Base-by-base conservation (phyloP, 2,329 filamentous ascomycete genomes). In the Sporothrix schenckii region DNA sequence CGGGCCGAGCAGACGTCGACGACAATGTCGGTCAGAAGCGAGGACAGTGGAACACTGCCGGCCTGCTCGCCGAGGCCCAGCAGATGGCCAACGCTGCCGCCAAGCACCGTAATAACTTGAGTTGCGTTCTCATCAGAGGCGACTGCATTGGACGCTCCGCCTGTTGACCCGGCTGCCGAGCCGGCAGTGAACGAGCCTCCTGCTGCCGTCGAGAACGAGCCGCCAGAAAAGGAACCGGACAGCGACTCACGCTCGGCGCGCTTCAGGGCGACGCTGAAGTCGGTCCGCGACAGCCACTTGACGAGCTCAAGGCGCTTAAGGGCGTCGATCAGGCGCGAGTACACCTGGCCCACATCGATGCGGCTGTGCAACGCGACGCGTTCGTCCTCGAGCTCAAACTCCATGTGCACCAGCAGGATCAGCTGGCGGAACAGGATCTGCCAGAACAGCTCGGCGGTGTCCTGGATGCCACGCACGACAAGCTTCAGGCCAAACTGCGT, bases 351-450 rank as follows among this genome's bases (percentile, higher is more conserved):
- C 71, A 95, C 90, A 39, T 90, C 87, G 10, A 92, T 82, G 24
- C 84, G 81, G 52, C 84, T 80, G 74, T 87, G 85, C 47, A 89
- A 82, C 2, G 87, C 87, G 19, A 91, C 87, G 53, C 92, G 89
- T 54, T 90, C 88, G 74, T 89, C 87, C 71, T 94, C 91, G 68
- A 92, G 87, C 77, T 95, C 92, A 52, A 89, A 90, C 78, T 95
- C 91, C 85, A 98, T 91, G 78, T 97, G 93, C 11, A 95, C 86
- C 19, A 97, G 84, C 7, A 99, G 85, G 2, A 95, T 85, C 2
- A 98, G 82, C 71, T 98, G 87, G 76, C 94, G 93, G 73, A 96
- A 88, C 66, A 96, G 88, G 10, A 95, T 83, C 72, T 88, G 88
- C 80, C 89, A 89, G 72, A 91, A 90, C 44, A 92, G 80, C 66